Evolutionary conservation across 371 early-diverging fungal genomes (phyloP), one percentile per base, ranked within the genome.

Genomic region (Lichtheimia ornata): DNA sequence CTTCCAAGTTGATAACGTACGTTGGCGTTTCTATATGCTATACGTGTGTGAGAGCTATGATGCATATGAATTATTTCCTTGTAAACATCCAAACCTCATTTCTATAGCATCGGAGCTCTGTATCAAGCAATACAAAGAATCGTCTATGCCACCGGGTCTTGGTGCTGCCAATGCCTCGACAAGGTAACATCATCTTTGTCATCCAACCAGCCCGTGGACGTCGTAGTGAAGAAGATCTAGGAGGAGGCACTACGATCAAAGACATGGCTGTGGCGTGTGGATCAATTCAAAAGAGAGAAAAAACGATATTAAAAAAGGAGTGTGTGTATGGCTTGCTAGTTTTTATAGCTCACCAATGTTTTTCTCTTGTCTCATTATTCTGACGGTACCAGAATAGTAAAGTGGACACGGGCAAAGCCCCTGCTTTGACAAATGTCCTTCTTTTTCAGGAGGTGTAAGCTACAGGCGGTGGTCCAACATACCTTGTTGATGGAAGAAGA

Each of bases 51-150:
- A 54, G 20, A 54, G 20, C 17, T 17, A 22, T 47, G 18, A 22
- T 47, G 17, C 11, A 4, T 5, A 17, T n/a, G 0, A 18, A 9
- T 47, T 7, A 5, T n/a, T 47, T 13, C n/a, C 11, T 59, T 14
- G 30, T 15, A 47, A n/a, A 56, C 25, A 41, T 22, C 53, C 53
- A 18, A 50, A 58, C 58, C 63, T 77, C 78, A 24, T 65, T 62
- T 51, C 67, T 70, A 27, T 78, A 78, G 49, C 72, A 78, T 15
- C 78, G 63, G 18, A 78, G 24, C 57, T 78, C 75, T 24, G 71
- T 66, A 61, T 69, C 75, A 14, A 75, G 56, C 17, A 78, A 50
- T 9, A 78, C 72, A 41, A 78, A 72, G 49, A 65, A 78, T 1
- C 78, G 65, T 42, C 65, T 60, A 45, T 71, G 71, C 78, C 78